phyloP scores from a whole-genome alignment of 129 eudicot genomes.

The Gnaphalium uliginosum region DNA sequence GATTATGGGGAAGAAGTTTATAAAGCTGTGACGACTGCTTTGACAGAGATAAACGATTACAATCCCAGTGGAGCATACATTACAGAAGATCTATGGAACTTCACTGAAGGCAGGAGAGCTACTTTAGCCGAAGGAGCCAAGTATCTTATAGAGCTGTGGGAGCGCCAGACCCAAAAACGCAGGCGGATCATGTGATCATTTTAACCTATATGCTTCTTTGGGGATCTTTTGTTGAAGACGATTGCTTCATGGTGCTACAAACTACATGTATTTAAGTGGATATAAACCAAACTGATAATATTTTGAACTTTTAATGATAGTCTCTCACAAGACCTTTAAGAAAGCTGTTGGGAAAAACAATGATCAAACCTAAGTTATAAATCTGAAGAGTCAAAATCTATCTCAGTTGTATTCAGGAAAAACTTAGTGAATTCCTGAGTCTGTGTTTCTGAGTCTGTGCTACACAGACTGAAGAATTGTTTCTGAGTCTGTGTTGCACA shows the following conservation, averaged over 20 bases:
- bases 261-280: slow-evolving; percentile 17
- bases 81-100: slow-evolving; percentile 73
- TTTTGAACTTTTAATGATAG: slow-evolving; percentile 7
- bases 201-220: background rate
- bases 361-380: too few species aligned
- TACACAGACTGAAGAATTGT: too few species aligned
- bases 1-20: slow-evolving; percentile 55
- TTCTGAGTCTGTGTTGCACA: too few species aligned
- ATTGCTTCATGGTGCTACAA: slow-evolving; percentile 8
- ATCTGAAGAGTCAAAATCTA: too few species aligned
- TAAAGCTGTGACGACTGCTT: slow-evolving; percentile 66
- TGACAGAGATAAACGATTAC: slow-evolving; percentile 70
- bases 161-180: slow-evolving; percentile 31
- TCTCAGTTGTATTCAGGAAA: too few species aligned
- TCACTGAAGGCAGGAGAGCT: slow-evolving; percentile 54
- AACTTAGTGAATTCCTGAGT: too few species aligned
- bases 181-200: slow-evolving; percentile 4
- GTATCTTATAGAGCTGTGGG: slow-evolving; percentile 52
- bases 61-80: slow-evolving; percentile 84
- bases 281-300: slow-evolving; percentile 7
- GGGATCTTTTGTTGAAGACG: background rate
- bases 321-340: background rate
- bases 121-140: slow-evolving; percentile 64
- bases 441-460: too few species aligned
- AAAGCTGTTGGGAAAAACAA: too few species aligned